phyloP scores from a whole-genome alignment of 371 early-diverging fungal species.

The Syncephalastrum racemosum region DNA sequence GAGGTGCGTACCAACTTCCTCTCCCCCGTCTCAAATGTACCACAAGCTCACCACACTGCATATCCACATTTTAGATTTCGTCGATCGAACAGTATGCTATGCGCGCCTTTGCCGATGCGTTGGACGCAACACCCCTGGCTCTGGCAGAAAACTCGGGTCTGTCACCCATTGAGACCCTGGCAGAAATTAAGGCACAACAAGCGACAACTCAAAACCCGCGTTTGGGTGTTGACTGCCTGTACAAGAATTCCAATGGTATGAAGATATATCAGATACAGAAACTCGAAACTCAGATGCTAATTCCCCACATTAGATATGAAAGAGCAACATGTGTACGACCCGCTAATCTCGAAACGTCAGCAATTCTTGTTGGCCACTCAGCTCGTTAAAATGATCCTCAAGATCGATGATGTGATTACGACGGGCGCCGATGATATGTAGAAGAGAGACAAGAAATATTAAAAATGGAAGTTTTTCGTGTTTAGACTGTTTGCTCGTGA shows the following conservation, averaged over 20 bases:
- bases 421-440: conserved; percentile 20
- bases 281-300: background rate
- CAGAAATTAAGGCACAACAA: conserved; percentile 93
- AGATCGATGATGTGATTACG: conserved; percentile 94
- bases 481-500: no score
- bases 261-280: background rate
- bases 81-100: conserved; percentile 98
- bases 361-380: conserved; percentile 95
- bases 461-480: background rate
- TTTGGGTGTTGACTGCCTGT: conserved; percentile 97
- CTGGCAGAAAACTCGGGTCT: conserved; percentile 98
- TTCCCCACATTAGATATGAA: conserved; percentile 80
- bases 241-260: conserved; percentile 81
- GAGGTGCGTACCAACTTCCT: conserved; percentile 35
- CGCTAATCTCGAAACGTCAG: conserved; percentile 98
- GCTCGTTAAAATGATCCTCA: conserved; percentile 97
- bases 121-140: conserved; percentile 96
- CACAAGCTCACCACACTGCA: no score
- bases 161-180: conserved; percentile 94
- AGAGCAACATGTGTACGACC: conserved; percentile 97
- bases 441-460: background rate
- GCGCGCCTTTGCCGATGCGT: conserved; percentile 96
- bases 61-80: conserved; percentile 52
- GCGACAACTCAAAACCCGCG: conserved; percentile 80
- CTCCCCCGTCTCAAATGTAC: no score